Evolutionary conservation across 2,329 filamentous ascomycete species (phyloP).

Genomic region (Colletotrichum echinochloae): DNA sequence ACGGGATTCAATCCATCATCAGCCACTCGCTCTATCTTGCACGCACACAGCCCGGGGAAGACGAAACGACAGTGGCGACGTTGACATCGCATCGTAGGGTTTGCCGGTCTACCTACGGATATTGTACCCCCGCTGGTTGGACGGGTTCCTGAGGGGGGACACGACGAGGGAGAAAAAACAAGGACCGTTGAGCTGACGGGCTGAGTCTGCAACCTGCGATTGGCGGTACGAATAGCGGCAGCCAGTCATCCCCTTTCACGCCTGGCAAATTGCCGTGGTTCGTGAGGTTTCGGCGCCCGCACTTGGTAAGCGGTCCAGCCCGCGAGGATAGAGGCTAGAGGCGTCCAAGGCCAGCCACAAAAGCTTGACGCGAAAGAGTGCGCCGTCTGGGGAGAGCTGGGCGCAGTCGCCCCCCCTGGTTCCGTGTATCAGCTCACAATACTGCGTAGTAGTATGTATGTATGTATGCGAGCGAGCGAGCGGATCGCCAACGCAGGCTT

Average conservation of each 20-base stretch:
- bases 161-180: not conserved
- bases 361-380: conserved; percentile 25
- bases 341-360: conserved; percentile 24
- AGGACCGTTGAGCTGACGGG: not conserved
- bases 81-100: not conserved
- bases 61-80: conserved; percentile 19
- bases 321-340: conserved; percentile 3
- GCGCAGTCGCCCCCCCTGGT: not conserved
- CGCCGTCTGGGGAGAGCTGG: not conserved
- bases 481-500: conserved; percentile 4
- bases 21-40: not conserved
- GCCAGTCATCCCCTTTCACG: conserved; percentile 9
- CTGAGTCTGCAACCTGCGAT: not conserved
- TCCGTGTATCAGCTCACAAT: not conserved
- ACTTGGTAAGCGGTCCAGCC: conserved; percentile 21
- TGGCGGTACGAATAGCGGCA: not conserved
- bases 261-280: not conserved
- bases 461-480: conserved; percentile 2
- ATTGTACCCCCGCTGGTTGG: conserved; percentile 3
- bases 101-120: not conserved
- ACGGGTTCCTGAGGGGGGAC: no score
- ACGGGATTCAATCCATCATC: conserved; percentile 26
- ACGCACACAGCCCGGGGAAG: not conserved
- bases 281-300: conserved; percentile 9
- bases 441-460: no score